Evolutionary conservation across 257 asterid species (phyloP).

Genomic region (Rauvolfia tetraphylla): DNA sequence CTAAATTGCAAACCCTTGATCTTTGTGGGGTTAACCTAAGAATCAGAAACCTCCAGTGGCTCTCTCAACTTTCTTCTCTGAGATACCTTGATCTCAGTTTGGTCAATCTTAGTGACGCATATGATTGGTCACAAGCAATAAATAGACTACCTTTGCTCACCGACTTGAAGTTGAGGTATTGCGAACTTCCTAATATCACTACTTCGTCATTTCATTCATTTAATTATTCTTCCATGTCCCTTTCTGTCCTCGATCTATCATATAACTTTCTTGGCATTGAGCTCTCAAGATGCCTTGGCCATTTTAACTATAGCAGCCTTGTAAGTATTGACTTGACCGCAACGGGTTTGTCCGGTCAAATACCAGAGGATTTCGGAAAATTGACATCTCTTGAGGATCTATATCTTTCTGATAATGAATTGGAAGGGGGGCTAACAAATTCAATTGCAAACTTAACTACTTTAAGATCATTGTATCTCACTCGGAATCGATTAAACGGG

Average conservation of each 20-base stretch:
- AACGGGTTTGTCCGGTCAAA: conserved; percentile 12
- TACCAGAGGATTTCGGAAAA: not conserved
- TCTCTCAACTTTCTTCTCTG: not conserved
- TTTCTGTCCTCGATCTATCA: not conserved
- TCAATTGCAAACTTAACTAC: not conserved
- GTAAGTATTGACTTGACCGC: not conserved
- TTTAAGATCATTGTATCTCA: conserved; percentile 5
- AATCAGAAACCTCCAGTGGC: not conserved
- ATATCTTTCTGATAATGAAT: not conserved
- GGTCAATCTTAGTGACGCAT: not conserved
- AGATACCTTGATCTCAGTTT: not conserved
- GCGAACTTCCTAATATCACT: not conserved
- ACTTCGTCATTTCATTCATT: not conserved
- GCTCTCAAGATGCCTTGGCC: conserved; percentile 15
- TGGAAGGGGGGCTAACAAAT: not conserved
- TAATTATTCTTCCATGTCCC: not conserved
- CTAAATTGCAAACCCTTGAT: conserved; percentile 5
- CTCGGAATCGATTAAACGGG: not conserved
- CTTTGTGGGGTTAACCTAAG: not conserved
- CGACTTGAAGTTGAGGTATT: not conserved
- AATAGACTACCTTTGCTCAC: not conserved
- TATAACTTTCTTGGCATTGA: conserved; percentile 1
- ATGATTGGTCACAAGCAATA: not conserved
- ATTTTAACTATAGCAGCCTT: conserved; percentile 15
- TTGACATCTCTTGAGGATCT: conserved; percentile 8